Conservation (phyloP, 2,329 filamentous ascomycete genomes). For the Nothophaeocryptopus gaeumannii region DNA sequence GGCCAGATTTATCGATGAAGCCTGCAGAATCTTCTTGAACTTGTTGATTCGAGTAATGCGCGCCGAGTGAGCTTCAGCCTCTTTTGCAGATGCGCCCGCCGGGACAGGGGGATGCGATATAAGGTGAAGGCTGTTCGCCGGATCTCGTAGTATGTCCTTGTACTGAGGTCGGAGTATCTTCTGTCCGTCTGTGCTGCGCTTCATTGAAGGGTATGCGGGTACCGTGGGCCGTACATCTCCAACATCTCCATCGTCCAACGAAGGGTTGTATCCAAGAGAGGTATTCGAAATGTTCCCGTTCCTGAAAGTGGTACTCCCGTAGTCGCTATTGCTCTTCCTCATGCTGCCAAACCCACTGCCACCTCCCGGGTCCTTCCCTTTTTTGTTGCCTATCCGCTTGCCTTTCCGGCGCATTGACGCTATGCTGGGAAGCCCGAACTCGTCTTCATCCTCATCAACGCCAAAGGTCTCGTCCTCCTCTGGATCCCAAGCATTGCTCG, state of each 20-base stretch:
- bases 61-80: constrained; percentile 80
- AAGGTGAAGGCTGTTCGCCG: constrained; percentile 89
- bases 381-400: constrained; percentile 45
- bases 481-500: constrained; percentile 77
- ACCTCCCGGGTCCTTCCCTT: constrained; percentile 46
- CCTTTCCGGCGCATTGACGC: constrained; percentile 81
- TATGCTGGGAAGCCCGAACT: constrained; percentile 90
- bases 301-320: constrained; percentile 17
- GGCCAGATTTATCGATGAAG: constrained; percentile 79
- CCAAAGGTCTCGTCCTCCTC: constrained; percentile 72
- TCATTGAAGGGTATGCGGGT: constrained; percentile 79
- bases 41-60: constrained; percentile 95
- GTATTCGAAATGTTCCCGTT: constrained; percentile 1
- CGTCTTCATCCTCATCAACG: constrained; percentile 83
- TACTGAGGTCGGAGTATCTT: constrained; percentile 97
- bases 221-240: constrained; percentile 76
- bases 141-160: constrained; percentile 83
- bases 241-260: constrained; percentile 87
- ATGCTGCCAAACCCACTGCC: constrained; percentile 9
- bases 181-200: constrained; percentile 70
- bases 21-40: constrained; percentile 92
- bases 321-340: constrained; percentile 15
- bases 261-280: constrained; percentile 22
- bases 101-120: constrained; percentile 81
- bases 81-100: constrained; percentile 72